Percentiles rank a stretch among this genome's conserved stretches.
These are phyloP conservation scores for Toxicodendron radicans DNA, from an alignment of 345 rosid genomes.

Conservation along the genomic window DNA sequence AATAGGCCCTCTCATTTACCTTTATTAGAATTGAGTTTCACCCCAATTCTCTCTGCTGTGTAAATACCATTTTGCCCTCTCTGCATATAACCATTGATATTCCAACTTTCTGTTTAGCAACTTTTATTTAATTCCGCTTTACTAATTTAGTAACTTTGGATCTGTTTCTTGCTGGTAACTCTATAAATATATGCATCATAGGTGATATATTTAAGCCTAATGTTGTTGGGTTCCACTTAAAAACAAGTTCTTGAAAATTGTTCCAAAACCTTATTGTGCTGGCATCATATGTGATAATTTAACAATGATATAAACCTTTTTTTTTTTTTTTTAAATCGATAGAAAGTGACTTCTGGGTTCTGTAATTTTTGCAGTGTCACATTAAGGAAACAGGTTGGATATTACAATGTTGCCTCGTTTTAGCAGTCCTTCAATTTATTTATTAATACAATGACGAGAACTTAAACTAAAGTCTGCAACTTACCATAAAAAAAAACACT, in stretches of 20 bases:
- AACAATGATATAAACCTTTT: background rate
- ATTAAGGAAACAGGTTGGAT: slow-evolving; percentile 1
- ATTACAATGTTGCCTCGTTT: background rate
- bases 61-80: slow-evolving; percentile 21
- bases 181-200: no score
- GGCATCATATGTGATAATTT: background rate
- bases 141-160: no score
- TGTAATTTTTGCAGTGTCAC: slow-evolving; percentile 13
- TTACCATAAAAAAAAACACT: no score
- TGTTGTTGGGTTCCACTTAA: background rate
- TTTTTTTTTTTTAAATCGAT: background rate
- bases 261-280: slow-evolving; percentile 2
- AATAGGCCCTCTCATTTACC: slow-evolving; percentile 21
- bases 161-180: no score
- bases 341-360: slow-evolving; percentile 5
- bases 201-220: background rate
- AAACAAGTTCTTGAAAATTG: background rate
- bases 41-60: background rate
- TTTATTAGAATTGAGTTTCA: background rate
- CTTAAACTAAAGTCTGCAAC: background rate
- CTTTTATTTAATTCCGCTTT: background rate
- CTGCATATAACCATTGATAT: background rate
- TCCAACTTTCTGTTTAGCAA: background rate
- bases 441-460: no score
- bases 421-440: background rate